A percentile compares a stretch with the other conserved stretches of the same genome.
phyloP scores from a whole-genome alignment of 1,284 basidiomycete genomes.

The Coriolopsis trogii region DNA sequence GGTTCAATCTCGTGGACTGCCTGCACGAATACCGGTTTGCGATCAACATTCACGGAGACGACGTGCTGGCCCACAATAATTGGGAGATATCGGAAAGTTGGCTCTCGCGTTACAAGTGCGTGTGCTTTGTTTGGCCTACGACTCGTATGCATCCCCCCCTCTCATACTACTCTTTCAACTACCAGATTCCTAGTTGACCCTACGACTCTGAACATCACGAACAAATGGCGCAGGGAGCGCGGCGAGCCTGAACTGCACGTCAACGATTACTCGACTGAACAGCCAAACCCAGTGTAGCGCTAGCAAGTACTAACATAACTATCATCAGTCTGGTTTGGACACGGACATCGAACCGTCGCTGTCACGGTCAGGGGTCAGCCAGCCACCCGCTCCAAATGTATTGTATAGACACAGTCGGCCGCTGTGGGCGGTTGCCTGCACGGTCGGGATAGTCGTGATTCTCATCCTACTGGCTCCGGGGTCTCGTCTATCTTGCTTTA shows the following conservation, averaged over 20 bases:
- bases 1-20: constrained; percentile 78
- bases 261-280: constrained; percentile 21
- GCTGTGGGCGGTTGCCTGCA: not conserved
- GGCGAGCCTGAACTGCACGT: constrained; percentile 21
- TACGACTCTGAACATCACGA: constrained; percentile 62
- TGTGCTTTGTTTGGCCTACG: constrained; percentile 20
- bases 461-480: not conserved
- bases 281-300: constrained; percentile 15
- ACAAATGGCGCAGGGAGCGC: constrained; percentile 58
- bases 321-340: not conserved
- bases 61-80: constrained; percentile 83
- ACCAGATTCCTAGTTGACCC: constrained; percentile 74
- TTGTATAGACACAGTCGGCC: constrained; percentile 10
- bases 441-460: not conserved
- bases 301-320: constrained; percentile 3
- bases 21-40: constrained; percentile 68
- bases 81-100: constrained; percentile 89
- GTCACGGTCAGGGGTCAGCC: not conserved
- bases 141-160: not conserved
- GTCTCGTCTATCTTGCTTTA: not conserved
- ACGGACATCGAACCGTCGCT: not conserved
- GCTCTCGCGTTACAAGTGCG: constrained; percentile 79
- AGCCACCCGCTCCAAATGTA: too few species aligned
- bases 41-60: constrained; percentile 83
- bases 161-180: not conserved